Conservation (phyloP, 2,329 filamentous ascomycete genomes). For the Chaetothyriales sp. region DNA sequence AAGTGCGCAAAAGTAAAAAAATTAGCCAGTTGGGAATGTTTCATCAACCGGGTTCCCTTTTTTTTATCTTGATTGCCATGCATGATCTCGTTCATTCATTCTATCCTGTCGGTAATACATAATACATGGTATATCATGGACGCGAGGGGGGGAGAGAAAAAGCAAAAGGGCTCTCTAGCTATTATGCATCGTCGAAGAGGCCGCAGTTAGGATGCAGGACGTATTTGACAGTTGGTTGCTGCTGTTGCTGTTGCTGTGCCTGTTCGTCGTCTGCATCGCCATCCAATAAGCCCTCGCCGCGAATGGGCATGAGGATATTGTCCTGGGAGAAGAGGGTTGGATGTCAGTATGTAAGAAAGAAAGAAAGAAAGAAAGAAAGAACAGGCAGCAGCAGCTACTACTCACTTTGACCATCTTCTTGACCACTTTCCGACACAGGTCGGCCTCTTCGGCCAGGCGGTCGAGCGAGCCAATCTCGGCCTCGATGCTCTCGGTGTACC, state of each 20-base stretch:
- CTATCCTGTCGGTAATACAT: no score
- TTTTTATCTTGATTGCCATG: no score
- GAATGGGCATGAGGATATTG: conserved; percentile 43
- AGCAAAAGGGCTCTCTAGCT: no score
- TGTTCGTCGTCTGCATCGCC: conserved; percentile 44
- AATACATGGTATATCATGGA: no score
- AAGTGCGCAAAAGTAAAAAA: neutral
- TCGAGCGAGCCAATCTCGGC: conserved; percentile 66
- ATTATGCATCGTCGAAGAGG: conserved; percentile 39
- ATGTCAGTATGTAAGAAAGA: neutral
- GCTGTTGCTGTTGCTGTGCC: conserved; percentile 17
- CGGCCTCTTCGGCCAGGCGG: conserved; percentile 60
- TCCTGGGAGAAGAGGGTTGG: conserved; percentile 32
- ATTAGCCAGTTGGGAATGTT: neutral
- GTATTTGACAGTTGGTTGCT: conserved; percentile 49
- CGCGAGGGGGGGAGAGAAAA: no score
- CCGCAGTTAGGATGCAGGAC: conserved; percentile 90
- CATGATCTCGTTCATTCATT: no score
- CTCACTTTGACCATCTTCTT: conserved; percentile 91
- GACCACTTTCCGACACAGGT: conserved; percentile 66
- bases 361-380: conserved; percentile 3
- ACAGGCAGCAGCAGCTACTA: no score
- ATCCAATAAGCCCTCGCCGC: conserved; percentile 80
- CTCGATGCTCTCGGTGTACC: conserved; percentile 89
- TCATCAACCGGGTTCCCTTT: no score